Conservation (phyloP, 495 filamentous ascomycete species). For the Trichoderma virens region DNA sequence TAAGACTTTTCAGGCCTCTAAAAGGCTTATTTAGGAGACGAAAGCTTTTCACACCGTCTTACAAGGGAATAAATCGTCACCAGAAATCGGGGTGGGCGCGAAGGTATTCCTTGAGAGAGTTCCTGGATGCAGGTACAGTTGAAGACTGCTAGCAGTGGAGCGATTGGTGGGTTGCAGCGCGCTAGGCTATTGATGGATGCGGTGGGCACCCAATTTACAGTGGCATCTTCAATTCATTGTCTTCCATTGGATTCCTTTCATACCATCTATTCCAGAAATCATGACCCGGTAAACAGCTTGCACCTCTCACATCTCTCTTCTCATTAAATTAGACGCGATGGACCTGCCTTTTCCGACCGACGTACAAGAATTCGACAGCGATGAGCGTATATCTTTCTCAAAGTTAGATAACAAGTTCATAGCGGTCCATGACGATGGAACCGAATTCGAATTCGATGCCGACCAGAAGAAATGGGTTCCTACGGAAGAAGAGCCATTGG, state of each 20-base stretch:
- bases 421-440: conserved; percentile 75
- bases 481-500: conserved; percentile 63
- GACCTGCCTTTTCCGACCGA: conserved; percentile 55
- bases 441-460: conserved; percentile 75
- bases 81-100: no score
- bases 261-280: neutral
- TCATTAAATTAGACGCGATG: neutral
- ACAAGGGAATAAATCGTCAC: no score
- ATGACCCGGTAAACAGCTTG: neutral
- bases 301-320: neutral
- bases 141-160: neutral
- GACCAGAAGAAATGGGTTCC: conserved; percentile 71
- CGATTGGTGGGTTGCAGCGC: neutral
- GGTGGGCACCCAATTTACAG: neutral
- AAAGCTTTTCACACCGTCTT: no score
- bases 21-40: no score
- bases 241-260: neutral
- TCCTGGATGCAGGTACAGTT: conserved; percentile 6
- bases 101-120: no score
- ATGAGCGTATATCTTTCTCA: conserved; percentile 81
- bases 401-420: conserved; percentile 72
- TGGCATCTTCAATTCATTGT: neutral
- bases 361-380: conserved; percentile 66
- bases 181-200: neutral
- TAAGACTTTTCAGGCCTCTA: no score